These are phyloP conservation scores for Naganishia sp. DNA, from an alignment of 1,284 basidiomycete species.

Conservation along the genomic window DNA sequence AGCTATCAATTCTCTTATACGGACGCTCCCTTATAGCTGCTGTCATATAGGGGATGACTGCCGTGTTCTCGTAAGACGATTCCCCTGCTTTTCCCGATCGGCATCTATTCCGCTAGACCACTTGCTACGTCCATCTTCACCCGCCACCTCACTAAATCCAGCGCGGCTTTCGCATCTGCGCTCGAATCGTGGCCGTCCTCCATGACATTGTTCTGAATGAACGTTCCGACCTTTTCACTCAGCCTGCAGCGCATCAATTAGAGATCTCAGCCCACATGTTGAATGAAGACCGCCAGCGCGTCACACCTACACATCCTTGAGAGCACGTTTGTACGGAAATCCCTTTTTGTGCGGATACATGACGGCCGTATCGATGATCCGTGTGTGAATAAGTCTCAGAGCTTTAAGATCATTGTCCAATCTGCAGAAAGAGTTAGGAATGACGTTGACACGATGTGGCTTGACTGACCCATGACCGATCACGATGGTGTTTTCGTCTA, in stretches of 20 bases:
- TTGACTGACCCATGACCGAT: slow-evolving; percentile 62
- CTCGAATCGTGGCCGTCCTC: slow-evolving; percentile 77
- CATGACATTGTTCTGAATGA: slow-evolving; percentile 74
- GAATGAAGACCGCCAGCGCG: neutral
- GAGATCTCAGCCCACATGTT: slow-evolving; percentile 1
- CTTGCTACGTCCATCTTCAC: slow-evolving; percentile 43
- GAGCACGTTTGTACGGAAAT: slow-evolving; percentile 71
- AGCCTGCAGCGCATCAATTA: slow-evolving; percentile 57
- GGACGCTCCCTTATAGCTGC: too few relatives aligned
- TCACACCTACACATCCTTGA: slow-evolving; percentile 70
- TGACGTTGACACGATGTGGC: neutral
- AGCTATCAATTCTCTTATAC: too few relatives aligned
- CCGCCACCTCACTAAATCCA: slow-evolving; percentile 69
- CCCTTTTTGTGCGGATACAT: slow-evolving; percentile 81
- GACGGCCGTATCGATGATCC: slow-evolving; percentile 77
- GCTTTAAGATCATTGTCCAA: slow-evolving; percentile 89
- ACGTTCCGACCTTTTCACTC: slow-evolving; percentile 70
- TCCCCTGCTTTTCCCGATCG: neutral
- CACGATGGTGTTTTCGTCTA: slow-evolving; percentile 75
- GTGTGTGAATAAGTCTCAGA: slow-evolving; percentile 76
- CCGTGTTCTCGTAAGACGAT: neutral
- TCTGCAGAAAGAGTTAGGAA: slow-evolving; percentile 31
- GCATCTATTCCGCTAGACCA: neutral
- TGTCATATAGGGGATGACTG: too few relatives aligned
- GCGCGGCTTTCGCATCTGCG: slow-evolving; percentile 78